Evolutionary conservation across 495 filamentous ascomycete species (phyloP), one percentile per base, ranked within the genome.

Genomic region (Paragyromitra xinjiangensis): DNA sequence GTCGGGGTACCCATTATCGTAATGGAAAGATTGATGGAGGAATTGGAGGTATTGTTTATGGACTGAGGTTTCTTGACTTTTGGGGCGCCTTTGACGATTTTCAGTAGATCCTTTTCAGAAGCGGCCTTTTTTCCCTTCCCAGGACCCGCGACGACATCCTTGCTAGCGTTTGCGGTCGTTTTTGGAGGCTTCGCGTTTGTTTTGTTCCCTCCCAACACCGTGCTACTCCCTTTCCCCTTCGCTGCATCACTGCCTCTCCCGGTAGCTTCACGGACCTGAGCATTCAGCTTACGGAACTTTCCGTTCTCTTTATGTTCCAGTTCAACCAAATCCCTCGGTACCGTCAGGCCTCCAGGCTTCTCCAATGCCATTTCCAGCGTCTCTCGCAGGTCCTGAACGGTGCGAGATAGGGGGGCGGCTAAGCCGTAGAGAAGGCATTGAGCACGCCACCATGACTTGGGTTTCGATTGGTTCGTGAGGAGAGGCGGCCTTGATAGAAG

Each of bases 391-490:
- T 69, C 64, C 19, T 34, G 34, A 26, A 74, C 24, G 12, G 71
- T 69, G 9, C 39, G 39, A 34, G 42, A 59, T 34, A 19, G 40
- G 12, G 42, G 64, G 2, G 45, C 66, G 3, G 37, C n/a, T 24
- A 74, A 42, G 22, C 39, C 64, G 14, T 69, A 62, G 39, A 62
- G 53, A 6, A 62, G 53, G 7, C 64, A 69, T 59, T 74, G 71
- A 7, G 51, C 71, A 45, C 71, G 64, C 63, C 63, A 69, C 71
- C 63, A 69, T 5, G 51, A 22, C 44, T 51, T 74, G 39, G 63
- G 64, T n/a, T 59, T 69, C 11, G 68, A 71, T 7, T 50, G 37
- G 53, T 64, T 64, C n/a, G 34, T 24, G 53, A 22, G 8, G 9
- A 59, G 14, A 4, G 67, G 51, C 0, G 37, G 51, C 11, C 44